Conservation (phyloP, 305 asterid genomes). For the Fraxinus albicans region DNA sequence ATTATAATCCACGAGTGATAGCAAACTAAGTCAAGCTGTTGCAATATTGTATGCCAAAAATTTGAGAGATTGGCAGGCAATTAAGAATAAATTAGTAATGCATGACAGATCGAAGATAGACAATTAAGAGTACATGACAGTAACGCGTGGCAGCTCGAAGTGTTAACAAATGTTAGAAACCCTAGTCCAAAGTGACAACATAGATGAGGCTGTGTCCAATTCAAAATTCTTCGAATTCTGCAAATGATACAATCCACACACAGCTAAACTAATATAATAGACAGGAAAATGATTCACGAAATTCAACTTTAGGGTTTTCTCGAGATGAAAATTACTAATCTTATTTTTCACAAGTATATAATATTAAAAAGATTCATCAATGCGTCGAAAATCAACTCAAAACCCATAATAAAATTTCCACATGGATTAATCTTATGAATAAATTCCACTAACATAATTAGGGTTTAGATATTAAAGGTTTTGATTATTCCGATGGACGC, state of each 20-base stretch:
- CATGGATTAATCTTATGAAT: not conserved
- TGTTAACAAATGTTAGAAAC: not conserved
- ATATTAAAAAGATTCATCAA: conserved; percentile 6
- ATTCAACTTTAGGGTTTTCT: conserved; percentile 14
- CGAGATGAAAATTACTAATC: not conserved
- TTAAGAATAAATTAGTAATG: not conserved
- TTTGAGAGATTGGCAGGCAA: not conserved
- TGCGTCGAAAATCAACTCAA: conserved; percentile 1
- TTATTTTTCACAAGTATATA: not conserved
- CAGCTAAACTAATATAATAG: not conserved
- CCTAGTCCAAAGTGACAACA: not conserved
- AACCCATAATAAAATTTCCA: not conserved
- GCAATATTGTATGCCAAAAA: not conserved
- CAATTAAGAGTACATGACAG: not conserved
- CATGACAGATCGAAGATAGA: not conserved
- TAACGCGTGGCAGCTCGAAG: not conserved
- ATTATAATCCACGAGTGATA: not conserved
- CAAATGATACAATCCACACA: conserved; percentile 8
- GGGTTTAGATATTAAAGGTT: conserved; percentile 10
- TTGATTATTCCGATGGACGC: conserved; percentile 1
- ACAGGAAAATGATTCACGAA: not conserved
- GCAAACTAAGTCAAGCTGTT: not conserved
- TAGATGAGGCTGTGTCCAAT: not conserved
- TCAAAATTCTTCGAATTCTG: not conserved
- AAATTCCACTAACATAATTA: conserved; percentile 10